Base-by-base conservation (phyloP, 2,329 filamentous ascomycete genomes). In the Dothidotthia symphoricarpi region DNA sequence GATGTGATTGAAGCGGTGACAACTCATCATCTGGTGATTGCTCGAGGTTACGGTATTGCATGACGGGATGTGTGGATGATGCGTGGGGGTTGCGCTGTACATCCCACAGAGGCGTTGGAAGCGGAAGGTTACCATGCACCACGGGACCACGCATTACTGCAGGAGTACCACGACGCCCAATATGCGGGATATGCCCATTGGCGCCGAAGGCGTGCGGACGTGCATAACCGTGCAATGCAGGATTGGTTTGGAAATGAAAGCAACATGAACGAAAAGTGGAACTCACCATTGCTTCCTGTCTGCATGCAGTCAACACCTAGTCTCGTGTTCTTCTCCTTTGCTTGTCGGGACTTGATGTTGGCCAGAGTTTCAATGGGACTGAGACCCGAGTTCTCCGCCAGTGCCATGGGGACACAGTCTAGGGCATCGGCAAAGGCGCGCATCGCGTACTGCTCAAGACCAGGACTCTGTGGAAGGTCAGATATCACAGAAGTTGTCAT, bases 361-460 rank as follows among this genome's bases (percentile, higher is more conserved):
- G 93, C 91, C 39, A 98, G 78, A 6, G 91, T 95, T 60, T 96
- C 89, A 57, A 98, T 98, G 12, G 93, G 88, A 71, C 88, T 95
- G 47, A 97, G 76, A 47, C 93, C 93, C 54, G 88, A 95, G 78
- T 98, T 98, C 78, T 98, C 91, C 8, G 93, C 90, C 44, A 98
- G 78, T 2, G 93, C 88, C 88, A 98, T 93, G 24, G 93, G 93
- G 1, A 98, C 78, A 2, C 87, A 78, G 68, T 98, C 93, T 24
- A 98, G 81, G 4, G 93, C 94, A 69, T 97, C 91, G 45, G 93
- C 81, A 65, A 98, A 98, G 16, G 93, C 93, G 46, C 93, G 87
- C 91, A 98, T 98, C 51, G 91, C 90, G 69, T 98, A 98, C 72
- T 98, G 93, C 72, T 96, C 91, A 26, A 98, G 81, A n/a, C 93